Base-by-base conservation (phyloP, 495 filamentous ascomycete species). In the Penicillium longicatenatum region DNA sequence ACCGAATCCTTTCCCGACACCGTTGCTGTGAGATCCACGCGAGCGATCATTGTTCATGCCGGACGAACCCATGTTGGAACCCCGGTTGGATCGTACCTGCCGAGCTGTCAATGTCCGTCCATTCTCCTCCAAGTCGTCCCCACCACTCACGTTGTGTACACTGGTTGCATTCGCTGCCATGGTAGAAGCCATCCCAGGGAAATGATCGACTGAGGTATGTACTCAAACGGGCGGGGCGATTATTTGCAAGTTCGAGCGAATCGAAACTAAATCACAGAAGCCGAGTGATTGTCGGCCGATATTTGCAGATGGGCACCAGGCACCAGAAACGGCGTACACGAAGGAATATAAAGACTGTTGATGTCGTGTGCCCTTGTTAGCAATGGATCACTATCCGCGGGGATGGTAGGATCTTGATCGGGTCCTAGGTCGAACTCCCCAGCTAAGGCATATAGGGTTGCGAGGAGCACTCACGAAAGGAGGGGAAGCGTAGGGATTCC, bases 1-100 rank as follows among this genome's bases (percentile, higher is more conserved):
- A 41, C 74, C 68, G 67, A 82, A 78, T 33, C 76, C 67, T 35
- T 74, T 75, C 49, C 76, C 67, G 65, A 81, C 70, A 47, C 65
- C 67, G 29, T 68, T 55, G 52, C 50, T 66, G 54, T 78, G 72
- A n/a, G 67, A 61, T 39, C 69, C 64, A 35, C 74, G 72, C 24
- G 70, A 47, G 55, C 72, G 69, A 33, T 82, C 78, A 42, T 59
- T 65, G 58, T 70, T 73, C 59, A 77, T 67, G 24, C 65, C 68
- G 14, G 78, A 74, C 53, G 75, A 60, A 62, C 67, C 61, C 61
- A 82, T 76, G 58, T 73, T 79, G 50, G 64, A 55, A 30, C 61
- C 53, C 49, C 72, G 71, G 60, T 65, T 76, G 11, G 73, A 65
- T 53, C 74, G 74, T 56, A 68, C 73, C 76, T 79, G 37, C 6